Percentiles rank a stretch among this genome's conserved stretches.
Conservation (phyloP, 371 early-diverging fungal species). For the Haplosporangium sp. region DNA sequence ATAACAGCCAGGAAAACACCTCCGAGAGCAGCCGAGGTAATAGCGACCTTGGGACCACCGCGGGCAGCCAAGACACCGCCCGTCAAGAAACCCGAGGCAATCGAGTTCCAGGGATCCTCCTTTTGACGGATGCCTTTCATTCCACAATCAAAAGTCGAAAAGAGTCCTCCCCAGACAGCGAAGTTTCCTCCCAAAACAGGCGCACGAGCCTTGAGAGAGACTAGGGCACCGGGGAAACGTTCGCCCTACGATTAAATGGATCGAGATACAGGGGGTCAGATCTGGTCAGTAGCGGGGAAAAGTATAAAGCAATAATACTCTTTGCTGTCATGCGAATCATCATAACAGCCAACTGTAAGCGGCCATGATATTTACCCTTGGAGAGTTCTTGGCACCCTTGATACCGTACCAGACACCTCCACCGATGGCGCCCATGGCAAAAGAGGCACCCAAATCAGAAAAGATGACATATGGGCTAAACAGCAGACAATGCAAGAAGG, state of each 20-base stretch:
- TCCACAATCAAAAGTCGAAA: slow-evolving; percentile 95
- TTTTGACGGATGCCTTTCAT: slow-evolving; percentile 91
- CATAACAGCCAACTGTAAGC: no score
- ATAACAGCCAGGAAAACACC: slow-evolving; percentile 93
- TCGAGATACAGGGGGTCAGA: slow-evolving; percentile 3
- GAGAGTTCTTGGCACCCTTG: slow-evolving; percentile 97
- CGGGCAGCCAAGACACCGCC: slow-evolving; percentile 95
- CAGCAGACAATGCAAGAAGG: not conserved
- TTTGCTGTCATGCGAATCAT: no score
- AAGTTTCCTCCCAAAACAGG: slow-evolving; percentile 97
- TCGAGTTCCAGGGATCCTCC: slow-evolving; percentile 97
- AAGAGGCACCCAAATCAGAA: slow-evolving; percentile 96
- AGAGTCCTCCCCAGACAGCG: slow-evolving; percentile 98
- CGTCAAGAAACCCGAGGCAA: slow-evolving; percentile 91
- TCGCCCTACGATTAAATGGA: slow-evolving; percentile 73
- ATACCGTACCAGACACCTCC: slow-evolving; percentile 96
- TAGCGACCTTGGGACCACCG: slow-evolving; percentile 86
- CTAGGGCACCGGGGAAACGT: slow-evolving; percentile 86
- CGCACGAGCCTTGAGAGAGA: slow-evolving; percentile 92
- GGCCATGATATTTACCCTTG: slow-evolving; percentile 69
- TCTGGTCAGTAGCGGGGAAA: not conserved
- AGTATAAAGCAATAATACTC: not conserved
- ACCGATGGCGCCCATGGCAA: slow-evolving; percentile 97
- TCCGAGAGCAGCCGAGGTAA: slow-evolving; percentile 90
- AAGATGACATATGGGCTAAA: slow-evolving; percentile 95